Conservation (phyloP, 1,139 yeast species). For the Pneumocystis carinii region DNA sequence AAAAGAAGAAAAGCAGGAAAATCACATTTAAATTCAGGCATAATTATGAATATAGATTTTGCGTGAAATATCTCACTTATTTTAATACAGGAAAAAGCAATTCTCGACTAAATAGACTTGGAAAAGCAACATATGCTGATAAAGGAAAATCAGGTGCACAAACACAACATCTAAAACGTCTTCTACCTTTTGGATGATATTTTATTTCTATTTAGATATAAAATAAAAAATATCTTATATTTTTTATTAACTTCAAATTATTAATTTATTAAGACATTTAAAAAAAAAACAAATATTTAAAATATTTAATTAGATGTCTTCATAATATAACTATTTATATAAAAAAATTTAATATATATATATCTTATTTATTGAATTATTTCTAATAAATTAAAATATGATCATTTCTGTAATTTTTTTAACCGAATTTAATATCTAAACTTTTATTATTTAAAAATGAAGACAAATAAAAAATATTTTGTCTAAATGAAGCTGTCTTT, state of each 20-base stretch:
- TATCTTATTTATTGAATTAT: background rate
- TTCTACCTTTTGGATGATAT: conserved; percentile 4
- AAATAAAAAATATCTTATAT: background rate
- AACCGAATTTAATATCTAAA: background rate
- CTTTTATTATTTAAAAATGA: background rate
- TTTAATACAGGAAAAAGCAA: conserved; percentile 3
- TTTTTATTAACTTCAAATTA: background rate
- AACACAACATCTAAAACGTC: conserved; percentile 3
- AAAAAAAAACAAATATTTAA: background rate
- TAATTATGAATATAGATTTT: background rate
- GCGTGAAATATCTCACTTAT: background rate
- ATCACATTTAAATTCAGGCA: background rate
- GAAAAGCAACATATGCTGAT: background rate
- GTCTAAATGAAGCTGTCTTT: background rate
- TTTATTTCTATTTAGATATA: background rate
- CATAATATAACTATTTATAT: background rate
- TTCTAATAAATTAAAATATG: background rate
- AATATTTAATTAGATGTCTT: background rate
- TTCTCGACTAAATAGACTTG: conserved; percentile 3
- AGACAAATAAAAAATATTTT: background rate
- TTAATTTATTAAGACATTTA: background rate
- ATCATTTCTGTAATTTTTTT: background rate
- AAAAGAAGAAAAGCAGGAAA: conserved; percentile 10
- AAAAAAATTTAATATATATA: background rate
- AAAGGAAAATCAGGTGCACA: conserved; percentile 1